Conservation (phyloP, 345 rosid genomes). For the Dipteronia sinensis region DNA sequence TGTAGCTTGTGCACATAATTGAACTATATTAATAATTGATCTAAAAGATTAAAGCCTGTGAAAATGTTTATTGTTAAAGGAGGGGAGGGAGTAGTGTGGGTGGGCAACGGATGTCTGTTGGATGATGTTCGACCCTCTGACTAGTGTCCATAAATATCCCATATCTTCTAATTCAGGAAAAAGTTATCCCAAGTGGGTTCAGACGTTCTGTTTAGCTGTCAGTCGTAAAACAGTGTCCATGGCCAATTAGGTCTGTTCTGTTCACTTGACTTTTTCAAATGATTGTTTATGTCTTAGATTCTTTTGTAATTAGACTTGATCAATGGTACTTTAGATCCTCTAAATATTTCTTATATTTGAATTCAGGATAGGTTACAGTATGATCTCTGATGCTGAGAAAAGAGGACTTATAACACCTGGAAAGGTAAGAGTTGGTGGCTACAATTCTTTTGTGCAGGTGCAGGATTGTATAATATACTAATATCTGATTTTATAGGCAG, state of each 20-base stretch:
- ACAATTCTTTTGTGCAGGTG: background rate
- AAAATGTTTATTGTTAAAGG: background rate
- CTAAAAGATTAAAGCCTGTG: background rate
- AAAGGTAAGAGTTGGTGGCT: slow-evolving; percentile 53
- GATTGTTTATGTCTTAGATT: background rate
- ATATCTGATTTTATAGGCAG: background rate
- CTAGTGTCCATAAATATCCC: background rate
- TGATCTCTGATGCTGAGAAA: slow-evolving; percentile 91
- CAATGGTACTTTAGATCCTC: background rate
- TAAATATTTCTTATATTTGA: slow-evolving; percentile 7
- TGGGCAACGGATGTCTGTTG: background rate
- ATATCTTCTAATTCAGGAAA: background rate
- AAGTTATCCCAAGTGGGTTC: background rate
- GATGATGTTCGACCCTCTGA: background rate
- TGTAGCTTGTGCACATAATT: slow-evolving; percentile 7
- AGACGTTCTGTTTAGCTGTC: background rate
- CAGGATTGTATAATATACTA: slow-evolving; percentile 6
- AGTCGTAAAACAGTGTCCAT: background rate
- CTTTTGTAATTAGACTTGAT: background rate
- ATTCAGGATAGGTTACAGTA: slow-evolving; percentile 84
- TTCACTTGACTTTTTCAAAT: background rate
- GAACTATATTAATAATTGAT: background rate
- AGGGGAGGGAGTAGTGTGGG: background rate
- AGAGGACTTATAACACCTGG: slow-evolving; percentile 77
- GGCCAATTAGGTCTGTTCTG: background rate